Percentiles rank a stretch among this genome's conserved stretches.
Evolutionary conservation across 345 rosid species (phyloP).

Genomic region (Cardamine resedifolia): DNA sequence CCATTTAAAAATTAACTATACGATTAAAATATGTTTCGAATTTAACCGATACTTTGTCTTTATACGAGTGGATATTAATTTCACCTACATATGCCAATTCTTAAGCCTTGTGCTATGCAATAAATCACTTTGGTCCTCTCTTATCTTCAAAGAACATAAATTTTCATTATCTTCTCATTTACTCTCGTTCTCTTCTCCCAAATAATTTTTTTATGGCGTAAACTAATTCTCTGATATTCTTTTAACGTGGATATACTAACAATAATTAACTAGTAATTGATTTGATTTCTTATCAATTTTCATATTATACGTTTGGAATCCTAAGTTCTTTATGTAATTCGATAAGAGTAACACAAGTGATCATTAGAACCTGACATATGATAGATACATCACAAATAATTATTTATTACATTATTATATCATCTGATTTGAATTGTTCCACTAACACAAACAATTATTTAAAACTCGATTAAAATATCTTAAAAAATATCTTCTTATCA

Average conservation of each 20-base stretch:
- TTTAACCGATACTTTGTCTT: slow-evolving; percentile 7
- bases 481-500: slow-evolving; percentile 29
- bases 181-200: not conserved
- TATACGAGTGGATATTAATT: slow-evolving; percentile 19
- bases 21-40: slow-evolving; percentile 1
- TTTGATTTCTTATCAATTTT: not conserved
- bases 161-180: slow-evolving; percentile 5
- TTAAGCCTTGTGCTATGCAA: not conserved
- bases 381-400: not conserved
- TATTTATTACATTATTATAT: not conserved
- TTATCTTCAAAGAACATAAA: slow-evolving; percentile 12
- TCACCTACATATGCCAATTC: not conserved
- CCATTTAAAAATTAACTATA: not conserved
- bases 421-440: not conserved
- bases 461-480: not conserved
- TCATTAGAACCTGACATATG: not conserved
- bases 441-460: not conserved
- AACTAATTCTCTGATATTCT: not conserved
- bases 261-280: not conserved
- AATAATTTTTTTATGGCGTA: not conserved
- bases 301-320: not conserved
- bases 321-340: not conserved
- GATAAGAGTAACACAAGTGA: not conserved
- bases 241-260: not conserved
- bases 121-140: slow-evolving; percentile 24